Evolutionary conservation across 495 filamentous ascomycete genomes (phyloP).

Genomic region (Neurospora terricola): DNA sequence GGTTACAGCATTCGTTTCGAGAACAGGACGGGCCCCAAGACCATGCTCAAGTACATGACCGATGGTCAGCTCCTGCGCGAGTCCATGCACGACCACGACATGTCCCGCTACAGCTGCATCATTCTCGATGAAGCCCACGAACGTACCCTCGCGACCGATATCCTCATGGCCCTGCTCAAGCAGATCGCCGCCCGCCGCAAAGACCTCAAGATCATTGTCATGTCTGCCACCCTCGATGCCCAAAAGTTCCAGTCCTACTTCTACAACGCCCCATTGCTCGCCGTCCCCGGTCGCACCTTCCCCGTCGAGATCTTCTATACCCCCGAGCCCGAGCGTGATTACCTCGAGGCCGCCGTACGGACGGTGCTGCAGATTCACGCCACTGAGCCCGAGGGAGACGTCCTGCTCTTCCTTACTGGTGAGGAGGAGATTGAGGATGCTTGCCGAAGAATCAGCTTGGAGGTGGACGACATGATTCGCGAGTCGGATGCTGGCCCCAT

Average conservation of each 20-base stretch:
- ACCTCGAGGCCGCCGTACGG: slow-evolving; percentile 87
- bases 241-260: slow-evolving; percentile 99
- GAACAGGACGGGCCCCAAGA: slow-evolving; percentile 84
- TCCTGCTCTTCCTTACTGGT: slow-evolving; percentile 91
- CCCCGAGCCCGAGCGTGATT: slow-evolving; percentile 90
- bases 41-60: slow-evolving; percentile 98
- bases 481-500: slow-evolving; percentile 87
- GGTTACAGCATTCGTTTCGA: slow-evolving; percentile 99
- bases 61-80: slow-evolving; percentile 98
- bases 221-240: slow-evolving; percentile 95
- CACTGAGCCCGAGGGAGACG: slow-evolving; percentile 85
- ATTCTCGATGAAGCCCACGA: slow-evolving; percentile 99
- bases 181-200: slow-evolving; percentile 66
- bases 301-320: slow-evolving; percentile 99
- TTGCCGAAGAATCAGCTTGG: slow-evolving; percentile 77
- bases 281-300: slow-evolving; percentile 90
- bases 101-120: slow-evolving; percentile 90
- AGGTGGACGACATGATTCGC: slow-evolving; percentile 80
- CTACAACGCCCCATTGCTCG: slow-evolving; percentile 82
- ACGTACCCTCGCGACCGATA: slow-evolving; percentile 88
- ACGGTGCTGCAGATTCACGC: slow-evolving; percentile 96
- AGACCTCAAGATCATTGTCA: slow-evolving; percentile 94
- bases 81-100: slow-evolving; percentile 92
- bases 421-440: slow-evolving; percentile 99
- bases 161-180: slow-evolving; percentile 91